Conservation (phyloP, 345 rosid genomes). For the Brassica juncea region DNA sequence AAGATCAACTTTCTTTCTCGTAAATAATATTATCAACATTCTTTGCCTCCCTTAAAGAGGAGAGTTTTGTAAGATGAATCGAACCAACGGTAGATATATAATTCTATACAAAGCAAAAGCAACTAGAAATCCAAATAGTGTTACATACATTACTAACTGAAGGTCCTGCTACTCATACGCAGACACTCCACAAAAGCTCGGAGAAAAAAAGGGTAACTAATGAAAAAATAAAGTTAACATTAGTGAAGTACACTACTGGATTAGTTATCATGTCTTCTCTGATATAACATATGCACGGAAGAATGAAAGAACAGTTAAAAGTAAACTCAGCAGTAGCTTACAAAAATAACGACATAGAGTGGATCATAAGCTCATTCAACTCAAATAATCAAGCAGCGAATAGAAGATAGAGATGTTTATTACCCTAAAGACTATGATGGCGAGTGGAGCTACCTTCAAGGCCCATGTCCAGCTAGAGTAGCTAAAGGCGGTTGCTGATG, state of each 20-base stretch:
- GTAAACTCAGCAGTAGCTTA: neutral
- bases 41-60: neutral
- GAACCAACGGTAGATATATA: neutral
- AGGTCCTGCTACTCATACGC: conserved; percentile 10
- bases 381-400: conserved; percentile 9
- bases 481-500: conserved; percentile 49
- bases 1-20: neutral
- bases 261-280: neutral
- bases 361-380: conserved; percentile 10
- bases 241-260: neutral
- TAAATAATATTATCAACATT: neutral
- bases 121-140: conserved; percentile 11
- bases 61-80: neutral
- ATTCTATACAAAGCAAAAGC: neutral
- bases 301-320: neutral
- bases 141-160: conserved; percentile 3
- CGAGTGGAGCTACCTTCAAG: conserved; percentile 28
- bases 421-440: conserved; percentile 18
- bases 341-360: neutral
- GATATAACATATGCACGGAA: neutral
- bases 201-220: neutral
- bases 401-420: conserved; percentile 15
- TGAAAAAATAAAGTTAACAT: neutral
- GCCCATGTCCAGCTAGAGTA: conserved; percentile 51
- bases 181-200: neutral